These are phyloP conservation scores for Epichloe sibirici DNA, from an alignment of 2,329 filamentous ascomycete genomes.

Conservation along the genomic window DNA sequence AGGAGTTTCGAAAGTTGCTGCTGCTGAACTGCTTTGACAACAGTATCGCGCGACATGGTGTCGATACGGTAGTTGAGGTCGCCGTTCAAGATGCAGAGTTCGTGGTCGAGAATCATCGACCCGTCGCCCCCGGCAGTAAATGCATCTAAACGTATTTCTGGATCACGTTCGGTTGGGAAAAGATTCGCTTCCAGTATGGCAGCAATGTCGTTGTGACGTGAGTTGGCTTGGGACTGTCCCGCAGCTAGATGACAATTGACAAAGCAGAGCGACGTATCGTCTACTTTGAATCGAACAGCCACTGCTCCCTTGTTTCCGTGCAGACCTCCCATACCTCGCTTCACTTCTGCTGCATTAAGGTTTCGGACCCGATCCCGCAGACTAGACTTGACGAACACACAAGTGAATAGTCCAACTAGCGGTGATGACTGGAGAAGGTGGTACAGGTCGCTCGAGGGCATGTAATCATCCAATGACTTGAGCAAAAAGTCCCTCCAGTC, in stretches of 20 bases:
- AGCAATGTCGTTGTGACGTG: constrained; percentile 85
- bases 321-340: constrained; percentile 87
- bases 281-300: constrained; percentile 80
- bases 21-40: constrained; percentile 71
- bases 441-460: constrained; percentile 67
- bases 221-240: constrained; percentile 78
- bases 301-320: constrained; percentile 96
- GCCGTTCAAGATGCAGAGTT: constrained; percentile 92
- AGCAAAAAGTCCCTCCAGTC: constrained; percentile 90
- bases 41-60: constrained; percentile 86
- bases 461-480: constrained; percentile 69
- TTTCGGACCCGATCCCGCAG: constrained; percentile 66
- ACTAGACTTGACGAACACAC: constrained; percentile 80
- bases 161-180: constrained; percentile 61
- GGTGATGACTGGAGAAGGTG: constrained; percentile 75
- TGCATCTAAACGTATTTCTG: constrained; percentile 56
- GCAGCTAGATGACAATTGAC: constrained; percentile 96
- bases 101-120: constrained; percentile 88
- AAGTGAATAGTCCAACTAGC: constrained; percentile 89
- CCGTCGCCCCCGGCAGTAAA: constrained; percentile 91
- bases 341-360: constrained; percentile 71
- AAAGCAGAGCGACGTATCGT: constrained; percentile 90
- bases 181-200: constrained; percentile 72
- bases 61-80: constrained; percentile 98
- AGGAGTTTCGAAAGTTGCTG: constrained; percentile 77